Evolutionary conservation across 2,329 filamentous ascomycete genomes (phyloP).

Genomic region (Colletotrichum scovillei): DNA sequence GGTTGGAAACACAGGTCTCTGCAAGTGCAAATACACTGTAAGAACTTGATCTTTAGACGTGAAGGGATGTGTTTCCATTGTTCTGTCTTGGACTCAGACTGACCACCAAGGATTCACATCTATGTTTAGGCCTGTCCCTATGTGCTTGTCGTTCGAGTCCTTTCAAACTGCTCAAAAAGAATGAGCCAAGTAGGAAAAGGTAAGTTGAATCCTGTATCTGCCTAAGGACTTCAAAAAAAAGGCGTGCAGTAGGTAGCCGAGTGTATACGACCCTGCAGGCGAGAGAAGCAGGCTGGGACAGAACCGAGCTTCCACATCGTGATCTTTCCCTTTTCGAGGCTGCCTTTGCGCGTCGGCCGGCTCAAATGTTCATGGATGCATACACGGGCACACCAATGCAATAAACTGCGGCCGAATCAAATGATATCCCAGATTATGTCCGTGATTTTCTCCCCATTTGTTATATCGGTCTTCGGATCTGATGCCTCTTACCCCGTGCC

Average conservation of each 20-base stretch:
- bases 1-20: too few relatives aligned
- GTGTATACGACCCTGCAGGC: neutral
- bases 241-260: neutral
- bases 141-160: too few relatives aligned
- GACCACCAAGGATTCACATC: too few relatives aligned
- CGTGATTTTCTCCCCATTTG: neutral
- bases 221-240: neutral
- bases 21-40: too few relatives aligned
- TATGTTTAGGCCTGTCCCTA: too few relatives aligned
- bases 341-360: neutral
- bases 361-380: neutral
- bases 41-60: too few relatives aligned
- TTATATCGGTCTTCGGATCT: neutral
- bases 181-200: neutral
- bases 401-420: neutral
- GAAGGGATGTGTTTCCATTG: too few relatives aligned
- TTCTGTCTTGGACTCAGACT: too few relatives aligned
- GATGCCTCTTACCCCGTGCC: neutral
- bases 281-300: neutral
- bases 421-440: neutral
- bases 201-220: neutral
- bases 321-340: neutral
- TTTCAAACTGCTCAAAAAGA: neutral
- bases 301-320: neutral
- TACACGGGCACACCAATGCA: neutral